Evolutionary conservation across 805 yeast species (phyloP).

Genomic region (Starmerella ratchasimensis): DNA sequence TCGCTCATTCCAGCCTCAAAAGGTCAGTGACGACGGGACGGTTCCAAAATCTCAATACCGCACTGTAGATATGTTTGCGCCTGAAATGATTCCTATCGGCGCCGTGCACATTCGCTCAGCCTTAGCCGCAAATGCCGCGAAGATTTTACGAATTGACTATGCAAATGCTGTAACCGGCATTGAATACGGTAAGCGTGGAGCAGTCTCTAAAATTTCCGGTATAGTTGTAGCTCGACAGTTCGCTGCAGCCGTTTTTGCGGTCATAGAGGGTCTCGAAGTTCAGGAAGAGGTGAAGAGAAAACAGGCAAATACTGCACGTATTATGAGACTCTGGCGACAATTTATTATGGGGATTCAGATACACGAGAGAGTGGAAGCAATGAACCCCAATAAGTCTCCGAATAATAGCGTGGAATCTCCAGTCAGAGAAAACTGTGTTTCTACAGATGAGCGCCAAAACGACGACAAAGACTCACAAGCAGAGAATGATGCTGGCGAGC

Average conservation of each 20-base stretch:
- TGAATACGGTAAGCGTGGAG: slow-evolving; percentile 38
- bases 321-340: slow-evolving; percentile 27
- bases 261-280: slow-evolving; percentile 37
- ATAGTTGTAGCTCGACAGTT: slow-evolving; percentile 54
- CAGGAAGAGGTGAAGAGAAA: slow-evolving; percentile 25
- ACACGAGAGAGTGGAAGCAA: slow-evolving; percentile 20
- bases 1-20: slow-evolving; percentile 51
- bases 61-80: slow-evolving; percentile 66
- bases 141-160: slow-evolving; percentile 53
- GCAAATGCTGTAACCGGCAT: slow-evolving; percentile 83
- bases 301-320: slow-evolving; percentile 20
- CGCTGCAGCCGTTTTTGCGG: slow-evolving; percentile 44
- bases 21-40: slow-evolving; percentile 43
- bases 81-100: slow-evolving; percentile 72
- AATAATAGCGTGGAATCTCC: too few species aligned
- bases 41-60: slow-evolving; percentile 69
- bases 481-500: too few species aligned
- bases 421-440: too few species aligned
- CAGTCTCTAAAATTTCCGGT: slow-evolving; percentile 57
- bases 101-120: slow-evolving; percentile 45
- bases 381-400: slow-evolving; percentile 20
- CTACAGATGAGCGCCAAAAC: too few species aligned
- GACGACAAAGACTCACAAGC: too few species aligned
- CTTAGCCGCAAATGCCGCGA: slow-evolving; percentile 56
- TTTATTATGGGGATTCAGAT: slow-evolving; percentile 26